Base-by-base conservation (phyloP, 768 basidiomycete species). In the Nidularia pulvinata region DNA sequence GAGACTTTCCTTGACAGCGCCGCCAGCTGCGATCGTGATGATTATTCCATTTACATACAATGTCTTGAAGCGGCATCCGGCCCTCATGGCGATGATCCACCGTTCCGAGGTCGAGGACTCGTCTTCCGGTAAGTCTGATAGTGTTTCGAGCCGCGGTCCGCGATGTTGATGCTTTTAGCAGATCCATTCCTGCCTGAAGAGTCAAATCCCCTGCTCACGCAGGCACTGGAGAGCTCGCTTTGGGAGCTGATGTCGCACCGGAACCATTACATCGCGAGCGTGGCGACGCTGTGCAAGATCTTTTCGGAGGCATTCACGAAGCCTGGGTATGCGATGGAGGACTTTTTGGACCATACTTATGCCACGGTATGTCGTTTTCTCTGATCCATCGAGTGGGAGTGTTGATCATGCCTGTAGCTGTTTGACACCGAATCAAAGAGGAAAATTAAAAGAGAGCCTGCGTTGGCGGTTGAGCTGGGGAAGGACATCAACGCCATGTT, bases 281-380 rank as follows among this genome's bases (percentile, higher is more conserved):
- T 96, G n/a, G 85, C 91, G n/a, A 92, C 92, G 0, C 68, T 98
- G 46, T 86, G 85, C 32, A 88, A 88, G 63, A 87, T 99, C 51
- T 92, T 97, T 60, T 79, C 79, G 10, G 94, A 95, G 65, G 88
- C 90, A 4, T 97, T 99, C 71, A 98, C 93, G n/a, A 98, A 96
- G 64, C 92, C 88, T 14, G 79, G 77, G 35, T 98, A 95, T 69
- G 75, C 84, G 11, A 83, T 97, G 84, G 96, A 98, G 59, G 96
- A 98, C 65, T 99, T 98, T 68, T 68, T 98, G 65, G 97, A 98
- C 67, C 96, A 98, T 65, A 90, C 91, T 2, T 94, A 93, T 61
- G 81, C 78, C 37, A 93, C 92, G 59, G 92, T 94, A 60, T 51
- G 85, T 49, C 11, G 36, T 33, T 51, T 10, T 30, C 46, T 47